Evolutionary conservation across 176 grass and related monocot genomes (phyloP), one percentile per base, ranked within the genome.

Genomic region (Ensete glaucum): DNA sequence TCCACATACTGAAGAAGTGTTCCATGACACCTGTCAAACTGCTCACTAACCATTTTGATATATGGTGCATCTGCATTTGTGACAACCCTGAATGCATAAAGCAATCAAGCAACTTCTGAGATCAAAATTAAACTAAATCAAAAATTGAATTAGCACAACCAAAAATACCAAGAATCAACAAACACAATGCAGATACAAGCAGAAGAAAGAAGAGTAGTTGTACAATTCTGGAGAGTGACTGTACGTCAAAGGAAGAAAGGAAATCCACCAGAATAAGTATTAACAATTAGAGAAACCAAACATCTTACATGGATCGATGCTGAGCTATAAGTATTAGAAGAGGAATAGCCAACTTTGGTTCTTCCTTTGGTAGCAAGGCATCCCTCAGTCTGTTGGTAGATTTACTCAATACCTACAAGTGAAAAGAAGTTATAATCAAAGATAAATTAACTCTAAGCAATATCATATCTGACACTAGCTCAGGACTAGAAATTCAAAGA

Each of bases 41-140:
- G 91, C 78, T 99, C 96, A 52, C 96, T 99, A 57, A 99, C 85
- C 96, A 99, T 95, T 87, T 99, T 99, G 87, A 99, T 99, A 79
- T 99, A 89, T 79, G 86, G 84, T 19, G 96, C 96, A 89, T 91
- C 85, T 9, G 90, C 88, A 64, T 91, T 95, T 84, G 91, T 87
- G 73, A 99, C 83, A 85, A 99, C 79, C 91, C 96, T 99, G 75
- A 2, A 70, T 3, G 26, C 2, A 34, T 56, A 34, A 74, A 56
- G 25, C 21, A 57, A 26, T 19, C 10, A 74, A 24, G 27, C 4
- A 14, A 19, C 14, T 8, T 19, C 26, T 34, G 11, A 53, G 21
- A 13, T 1, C 24, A 29, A 17, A 11, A 26, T 8, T 73, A 53
- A 17, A 26, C 26, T n/a, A 51, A 55, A 57, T 55, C 24, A 62